Evolutionary conservation across 2,329 filamentous ascomycete genomes (phyloP), one percentile per base, ranked within the genome.

Genomic region (Chrysosporium keratinophilum): DNA sequence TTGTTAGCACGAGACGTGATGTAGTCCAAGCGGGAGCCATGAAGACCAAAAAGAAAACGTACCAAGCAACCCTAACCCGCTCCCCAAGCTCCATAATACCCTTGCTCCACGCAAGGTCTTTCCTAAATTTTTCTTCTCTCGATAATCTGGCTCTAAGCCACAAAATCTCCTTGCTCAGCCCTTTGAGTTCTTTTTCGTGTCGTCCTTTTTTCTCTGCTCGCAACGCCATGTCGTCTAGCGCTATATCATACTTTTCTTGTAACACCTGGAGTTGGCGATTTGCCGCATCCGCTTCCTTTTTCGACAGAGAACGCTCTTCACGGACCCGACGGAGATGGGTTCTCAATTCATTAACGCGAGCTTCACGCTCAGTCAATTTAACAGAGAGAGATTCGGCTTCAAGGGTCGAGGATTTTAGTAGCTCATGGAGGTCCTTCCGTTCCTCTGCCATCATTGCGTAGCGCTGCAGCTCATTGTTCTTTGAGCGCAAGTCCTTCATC

Each of bases 71-170:
- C 49, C 72, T 68, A 50, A 74, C 70, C 34, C 67, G 68, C 64
- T 88, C 85, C 63, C 88, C 89, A 63, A 95, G 81, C 62, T 89
- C 82, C 71, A 96, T 81, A 68, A 88, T 90, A 60, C 79, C 82
- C 77, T 98, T 98, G 59, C 88, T 88, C 71, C 85, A 95, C 7
- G 86, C 87, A 33, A 91, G 80, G 63, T 90, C 87, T 58, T 79
- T 78, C 41, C 93, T 80, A 71, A 97, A 84, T 49, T 79, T 81
- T 61, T 87, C 82, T 70, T 96, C 91, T 33, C 93, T 80, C 65
- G 81, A 78, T 73, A 86, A 87, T 50, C 85, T 82, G 1, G 88
- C 87, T 63, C 89, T 82, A 67, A 97, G 81, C 82, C 87, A 97
- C 63, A 89, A 81, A 67, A 97, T 91, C 71, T 97, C 90, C 72